These are phyloP conservation scores for Saccharomyces uvarum DNA, from an alignment of 1,139 yeast species.

Conservation along the genomic window DNA sequence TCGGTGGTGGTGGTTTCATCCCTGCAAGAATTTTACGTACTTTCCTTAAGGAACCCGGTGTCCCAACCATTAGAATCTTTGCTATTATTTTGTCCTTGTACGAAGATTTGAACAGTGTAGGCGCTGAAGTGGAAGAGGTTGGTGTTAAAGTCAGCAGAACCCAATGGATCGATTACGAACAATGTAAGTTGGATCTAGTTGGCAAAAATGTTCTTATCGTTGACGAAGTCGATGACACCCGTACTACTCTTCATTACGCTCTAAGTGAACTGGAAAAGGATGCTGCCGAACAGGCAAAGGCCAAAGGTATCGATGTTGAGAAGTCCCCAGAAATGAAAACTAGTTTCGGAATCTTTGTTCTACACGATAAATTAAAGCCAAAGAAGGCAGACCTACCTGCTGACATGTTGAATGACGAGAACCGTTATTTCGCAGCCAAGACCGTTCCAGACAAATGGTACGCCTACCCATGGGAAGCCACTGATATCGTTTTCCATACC, in stretches of 20 bases:
- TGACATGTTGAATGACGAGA: slow-evolving; percentile 36
- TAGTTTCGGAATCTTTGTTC: slow-evolving; percentile 79
- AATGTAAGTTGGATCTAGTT: slow-evolving; percentile 42
- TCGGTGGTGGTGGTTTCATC: slow-evolving; percentile 65
- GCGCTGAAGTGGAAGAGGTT: slow-evolving; percentile 39
- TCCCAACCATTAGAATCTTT: slow-evolving; percentile 55
- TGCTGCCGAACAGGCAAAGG: slow-evolving; percentile 42
- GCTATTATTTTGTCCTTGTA: slow-evolving; percentile 58
- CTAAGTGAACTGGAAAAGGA: slow-evolving; percentile 51
- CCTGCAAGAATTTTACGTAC: slow-evolving; percentile 61
- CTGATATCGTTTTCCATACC: slow-evolving; percentile 83
- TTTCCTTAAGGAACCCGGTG: slow-evolving; percentile 47
- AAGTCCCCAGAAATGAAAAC: slow-evolving; percentile 43
- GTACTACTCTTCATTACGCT: slow-evolving; percentile 60
- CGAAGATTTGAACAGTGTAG: slow-evolving; percentile 45
- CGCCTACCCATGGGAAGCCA: slow-evolving; percentile 96
- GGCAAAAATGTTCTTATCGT: slow-evolving; percentile 57
- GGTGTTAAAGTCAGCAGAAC: slow-evolving; percentile 58
- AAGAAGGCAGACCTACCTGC: slow-evolving; percentile 66
- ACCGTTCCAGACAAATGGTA: slow-evolving; percentile 91
- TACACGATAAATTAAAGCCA: slow-evolving; percentile 86
- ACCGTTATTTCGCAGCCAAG: slow-evolving; percentile 81
- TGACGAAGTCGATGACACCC: slow-evolving; percentile 65
- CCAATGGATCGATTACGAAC: slow-evolving; percentile 62
- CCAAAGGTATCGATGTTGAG: slow-evolving; percentile 36